Evolutionary conservation across 306 rosid genomes (phyloP), one percentile per base, ranked within the genome.

Genomic region (Ziziphus jujuba): DNA sequence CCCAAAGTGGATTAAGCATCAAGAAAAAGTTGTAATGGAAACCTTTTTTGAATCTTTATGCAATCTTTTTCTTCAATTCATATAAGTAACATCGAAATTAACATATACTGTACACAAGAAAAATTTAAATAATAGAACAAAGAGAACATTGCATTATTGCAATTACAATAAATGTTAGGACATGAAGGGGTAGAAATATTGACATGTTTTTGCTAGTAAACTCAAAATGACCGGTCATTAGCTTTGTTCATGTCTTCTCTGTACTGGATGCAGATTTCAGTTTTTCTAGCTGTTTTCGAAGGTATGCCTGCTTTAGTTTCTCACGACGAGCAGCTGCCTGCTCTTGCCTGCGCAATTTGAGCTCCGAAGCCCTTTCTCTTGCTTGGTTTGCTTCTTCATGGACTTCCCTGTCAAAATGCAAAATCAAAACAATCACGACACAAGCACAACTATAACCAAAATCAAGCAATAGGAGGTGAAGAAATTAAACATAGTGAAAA

Each of bases 351-450:
- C 82, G 89, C 48, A 69, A 54, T 80, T 87, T 91, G 51, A 91
- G 72, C 66, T 89, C 90, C n/a, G 95, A 83, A 13, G 89, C 89
- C 83, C 85, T 89, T 61, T 78, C 90, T 79, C 98, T 83, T 6
- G 90, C 96, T 71, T 65, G 85, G 75, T 79, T 91, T 19, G 84
- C 98, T 84, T 91, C 98, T 75, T 89, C 90, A 45, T 91, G 98
- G 56, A 88, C 97, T 74, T 93, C 98, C 95, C 97, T 93, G 75
- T 47, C 31, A 31, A 28, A 77, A 81, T 64, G 57, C 75, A 66
- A 22, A 66, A 36, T 10, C 62, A 61, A 40, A 28, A 38, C 15
- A 43, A 60, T 70, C 24, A 65, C 10, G 36, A 66, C 31, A 53
- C n/a, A 35, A 35, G 20, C 12, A 23, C 19, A 19, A 48, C 56